Evolutionary conservation across 768 basidiomycete species (phyloP), one percentile per base, ranked within the genome.

Genomic region (Mycena metata): DNA sequence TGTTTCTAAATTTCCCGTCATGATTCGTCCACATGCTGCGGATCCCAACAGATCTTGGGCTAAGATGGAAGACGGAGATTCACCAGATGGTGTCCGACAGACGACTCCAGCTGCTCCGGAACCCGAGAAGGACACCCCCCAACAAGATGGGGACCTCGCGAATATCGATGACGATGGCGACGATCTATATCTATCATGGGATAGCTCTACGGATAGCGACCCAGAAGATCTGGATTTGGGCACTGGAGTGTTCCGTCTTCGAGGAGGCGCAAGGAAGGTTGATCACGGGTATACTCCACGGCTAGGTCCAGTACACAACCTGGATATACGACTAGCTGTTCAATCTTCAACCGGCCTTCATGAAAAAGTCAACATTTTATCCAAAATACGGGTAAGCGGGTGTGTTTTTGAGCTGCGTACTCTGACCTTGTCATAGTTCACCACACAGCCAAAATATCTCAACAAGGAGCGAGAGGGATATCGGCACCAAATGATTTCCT

Each of bases 351-450:
- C 46, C 46, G 24, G n/a, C n/a, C n/a, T 23, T 4, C n/a, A 23
- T 47, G 13, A 47, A 9, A 15, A n/a, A 5, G 46, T 47, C n/a
- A 21, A 19, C 7, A 47, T 47, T 47, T 7, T 21, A 3, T 47
- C n/a, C 46, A 47, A 47, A 47, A n/a, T 47, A 21, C n/a, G 13
- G 46, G 46, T 45, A 45, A n/a, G n/a, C n/a, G n/a, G n/a, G n/a
- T 47, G 46, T 9, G 8, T 2, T 47, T 23, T 21, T 21, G 3
- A 21, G 9, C 8, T 23, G 5, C 5, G 24, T 21, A 47, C n/a
- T 47, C 24, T 23, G 24, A n/a, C n/a, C 13, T 23, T n/a, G 8
- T 23, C 24, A 21, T 47, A 47, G 46, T 47, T 47, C 46, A 47
- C 46, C 4, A 23, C 24, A 3, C 46, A 47, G n/a, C 24, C 46